Percentiles rank a stretch among this genome's conserved stretches.
Evolutionary conservation across 164 flowering plant genomes (phyloP).

Genomic region (Tetracentron sinense): DNA sequence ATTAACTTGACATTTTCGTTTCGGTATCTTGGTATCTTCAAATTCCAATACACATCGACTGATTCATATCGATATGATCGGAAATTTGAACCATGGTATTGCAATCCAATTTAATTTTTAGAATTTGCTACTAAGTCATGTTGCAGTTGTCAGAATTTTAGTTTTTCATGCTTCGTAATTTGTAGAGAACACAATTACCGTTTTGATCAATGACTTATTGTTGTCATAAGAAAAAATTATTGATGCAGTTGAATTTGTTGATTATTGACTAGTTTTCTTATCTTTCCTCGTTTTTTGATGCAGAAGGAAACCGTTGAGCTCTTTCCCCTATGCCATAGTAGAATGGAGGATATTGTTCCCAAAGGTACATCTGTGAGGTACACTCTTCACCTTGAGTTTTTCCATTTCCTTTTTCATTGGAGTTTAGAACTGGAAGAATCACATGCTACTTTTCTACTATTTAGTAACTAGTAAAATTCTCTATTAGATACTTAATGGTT

Average conservation of each 20-base stretch:
- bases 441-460: neutral
- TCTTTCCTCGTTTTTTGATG: slow-evolving; percentile 18
- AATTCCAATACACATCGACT: too few relatives aligned
- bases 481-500: neutral
- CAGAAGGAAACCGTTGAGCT: slow-evolving; percentile 76
- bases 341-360: slow-evolving; percentile 75
- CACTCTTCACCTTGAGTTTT: neutral
- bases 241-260: too few relatives aligned
- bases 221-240: neutral
- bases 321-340: slow-evolving; percentile 70
- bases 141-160: too few relatives aligned
- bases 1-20: too few relatives aligned
- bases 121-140: too few relatives aligned
- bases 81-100: too few relatives aligned
- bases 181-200: too few relatives aligned
- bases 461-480: neutral
- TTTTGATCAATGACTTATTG: neutral
- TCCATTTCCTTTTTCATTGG: neutral
- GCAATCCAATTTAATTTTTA: too few relatives aligned
- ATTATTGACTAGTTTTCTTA: neutral
- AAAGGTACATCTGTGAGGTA: slow-evolving; percentile 57
- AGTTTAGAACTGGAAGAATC: neutral
- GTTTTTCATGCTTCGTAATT: too few relatives aligned
- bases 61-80: too few relatives aligned
- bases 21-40: too few relatives aligned